Conservation (phyloP, 2,329 filamentous ascomycete genomes). For the Curvularia spicifera region DNA sequence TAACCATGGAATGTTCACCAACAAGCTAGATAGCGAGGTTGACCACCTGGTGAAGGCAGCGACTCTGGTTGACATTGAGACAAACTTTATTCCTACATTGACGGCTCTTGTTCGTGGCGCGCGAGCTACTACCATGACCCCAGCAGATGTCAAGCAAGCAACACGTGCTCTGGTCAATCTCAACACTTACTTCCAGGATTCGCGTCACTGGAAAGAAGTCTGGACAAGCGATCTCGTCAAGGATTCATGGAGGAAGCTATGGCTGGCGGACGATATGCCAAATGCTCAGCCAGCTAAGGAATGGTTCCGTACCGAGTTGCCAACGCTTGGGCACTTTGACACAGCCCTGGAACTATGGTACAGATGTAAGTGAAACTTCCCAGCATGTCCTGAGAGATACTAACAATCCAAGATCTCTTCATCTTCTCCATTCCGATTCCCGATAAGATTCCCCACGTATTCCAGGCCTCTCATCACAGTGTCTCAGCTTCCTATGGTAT, state of each 20-base stretch:
- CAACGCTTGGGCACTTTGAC: slow-evolving; percentile 56
- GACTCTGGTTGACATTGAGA: slow-evolving; percentile 47
- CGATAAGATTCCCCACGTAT: slow-evolving; percentile 64
- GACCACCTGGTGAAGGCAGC: slow-evolving; percentile 45
- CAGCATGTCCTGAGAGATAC: background rate
- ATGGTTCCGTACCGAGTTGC: slow-evolving; percentile 56
- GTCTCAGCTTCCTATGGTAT: slow-evolving; percentile 67
- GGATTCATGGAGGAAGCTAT: slow-evolving; percentile 55
- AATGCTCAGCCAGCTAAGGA: slow-evolving; percentile 51
- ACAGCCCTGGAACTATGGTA: slow-evolving; percentile 56
- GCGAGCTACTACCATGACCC: slow-evolving; percentile 47
- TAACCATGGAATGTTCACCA: slow-evolving; percentile 51
- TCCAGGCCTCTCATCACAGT: slow-evolving; percentile 68
- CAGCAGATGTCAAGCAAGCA: slow-evolving; percentile 50
- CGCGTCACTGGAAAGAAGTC: slow-evolving; percentile 55
- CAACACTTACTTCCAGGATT: slow-evolving; percentile 55
- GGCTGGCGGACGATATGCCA: slow-evolving; percentile 54
- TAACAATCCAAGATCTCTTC: slow-evolving; percentile 52
- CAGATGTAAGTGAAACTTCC: slow-evolving; percentile 41
- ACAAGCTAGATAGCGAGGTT: slow-evolving; percentile 51
- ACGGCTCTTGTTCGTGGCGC: slow-evolving; percentile 51
- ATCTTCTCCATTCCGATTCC: slow-evolving; percentile 65
- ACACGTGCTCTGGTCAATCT: slow-evolving; percentile 51
- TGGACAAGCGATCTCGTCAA: slow-evolving; percentile 57
- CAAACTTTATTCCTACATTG: slow-evolving; percentile 51